These are phyloP conservation scores for Coemansia javaensis DNA, from an alignment of 192 early-diverging fungal genomes.

Conservation along the genomic window DNA sequence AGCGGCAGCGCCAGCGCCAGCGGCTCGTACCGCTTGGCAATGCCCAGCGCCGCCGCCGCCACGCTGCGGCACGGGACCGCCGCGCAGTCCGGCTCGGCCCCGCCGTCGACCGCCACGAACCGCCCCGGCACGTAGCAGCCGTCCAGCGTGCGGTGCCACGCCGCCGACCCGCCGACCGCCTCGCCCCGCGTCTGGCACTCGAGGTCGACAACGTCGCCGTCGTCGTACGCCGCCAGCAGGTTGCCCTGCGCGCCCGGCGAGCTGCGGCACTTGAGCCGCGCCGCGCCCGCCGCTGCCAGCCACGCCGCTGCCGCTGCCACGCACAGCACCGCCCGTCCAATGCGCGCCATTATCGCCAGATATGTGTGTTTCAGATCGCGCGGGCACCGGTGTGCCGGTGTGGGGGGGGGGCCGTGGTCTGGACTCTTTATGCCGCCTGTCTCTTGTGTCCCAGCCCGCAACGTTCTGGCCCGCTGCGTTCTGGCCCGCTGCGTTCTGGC, in stretches of 20 bases:
- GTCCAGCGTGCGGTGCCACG: constrained; percentile 12
- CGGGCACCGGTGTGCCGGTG: too few relatives aligned
- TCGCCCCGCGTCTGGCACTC: constrained; percentile 7
- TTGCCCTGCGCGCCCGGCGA: constrained; percentile 2
- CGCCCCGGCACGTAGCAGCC: constrained; percentile 9
- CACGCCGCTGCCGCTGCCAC: neutral
- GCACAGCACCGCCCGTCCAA: neutral
- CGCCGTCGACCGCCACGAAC: constrained; percentile 1
- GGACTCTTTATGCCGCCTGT: too few relatives aligned
- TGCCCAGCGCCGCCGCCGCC: constrained; percentile 2
- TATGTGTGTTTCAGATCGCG: too few relatives aligned
- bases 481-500: too few relatives aligned
- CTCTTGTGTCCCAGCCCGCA: too few relatives aligned
- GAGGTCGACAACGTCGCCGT: constrained; percentile 2
- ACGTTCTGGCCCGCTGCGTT: too few relatives aligned
- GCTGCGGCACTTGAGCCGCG: constrained; percentile 16
- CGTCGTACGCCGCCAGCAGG: constrained; percentile 2
- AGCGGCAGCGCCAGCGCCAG: too few relatives aligned
- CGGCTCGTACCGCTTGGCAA: constrained; percentile 13
- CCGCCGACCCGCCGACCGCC: constrained; percentile 1
- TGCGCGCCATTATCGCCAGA: too few relatives aligned
- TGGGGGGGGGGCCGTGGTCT: too few relatives aligned
- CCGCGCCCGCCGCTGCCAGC: too few relatives aligned
- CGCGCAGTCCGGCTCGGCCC: constrained; percentile 1
- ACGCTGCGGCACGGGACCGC: constrained; percentile 1